Evolutionary conservation across 768 basidiomycete species (phyloP).

Genomic region (Boletus barrowsii): DNA sequence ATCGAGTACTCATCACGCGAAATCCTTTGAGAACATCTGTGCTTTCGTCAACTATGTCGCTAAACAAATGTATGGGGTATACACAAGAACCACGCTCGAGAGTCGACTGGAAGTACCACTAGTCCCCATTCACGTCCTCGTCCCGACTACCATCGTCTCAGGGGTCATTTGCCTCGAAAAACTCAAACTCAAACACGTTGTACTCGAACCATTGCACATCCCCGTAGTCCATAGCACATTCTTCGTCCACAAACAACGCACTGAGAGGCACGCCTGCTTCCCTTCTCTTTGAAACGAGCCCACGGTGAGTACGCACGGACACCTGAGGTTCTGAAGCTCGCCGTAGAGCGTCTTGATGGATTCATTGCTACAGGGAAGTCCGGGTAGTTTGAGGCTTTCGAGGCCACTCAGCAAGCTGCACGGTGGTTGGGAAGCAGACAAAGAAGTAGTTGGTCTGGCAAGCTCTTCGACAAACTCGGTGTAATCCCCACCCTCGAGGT

Average conservation of each 20-base stretch:
- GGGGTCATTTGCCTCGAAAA: no score
- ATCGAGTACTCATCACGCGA: no score
- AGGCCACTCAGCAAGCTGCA: slow-evolving; percentile 41
- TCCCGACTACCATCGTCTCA: no score
- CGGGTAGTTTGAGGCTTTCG: slow-evolving; percentile 50
- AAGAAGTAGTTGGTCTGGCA: slow-evolving; percentile 14
- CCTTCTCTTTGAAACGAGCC: neutral
- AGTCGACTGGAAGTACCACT: no score
- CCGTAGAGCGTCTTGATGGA: slow-evolving; percentile 36
- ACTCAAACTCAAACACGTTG: neutral
- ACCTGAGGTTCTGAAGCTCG: slow-evolving; percentile 46
- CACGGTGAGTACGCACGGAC: no score
- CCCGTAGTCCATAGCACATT: neutral
- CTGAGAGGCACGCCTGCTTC: neutral
- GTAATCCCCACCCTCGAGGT: slow-evolving; percentile 56
- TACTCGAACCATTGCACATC: neutral
- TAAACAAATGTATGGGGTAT: no score
- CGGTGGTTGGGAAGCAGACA: slow-evolving; percentile 36
- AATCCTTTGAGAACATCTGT: no score
- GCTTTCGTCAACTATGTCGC: no score
- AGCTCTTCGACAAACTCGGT: slow-evolving; percentile 47
- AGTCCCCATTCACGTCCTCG: no score
- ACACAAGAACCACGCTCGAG: no score
- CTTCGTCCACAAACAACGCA: neutral
- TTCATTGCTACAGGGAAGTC: slow-evolving; percentile 41